Percentiles rank a stretch among this genome's conserved stretches.
Evolutionary conservation across 495 filamentous ascomycete genomes (phyloP).

Genomic region (Aspergillus haitiensis): DNA sequence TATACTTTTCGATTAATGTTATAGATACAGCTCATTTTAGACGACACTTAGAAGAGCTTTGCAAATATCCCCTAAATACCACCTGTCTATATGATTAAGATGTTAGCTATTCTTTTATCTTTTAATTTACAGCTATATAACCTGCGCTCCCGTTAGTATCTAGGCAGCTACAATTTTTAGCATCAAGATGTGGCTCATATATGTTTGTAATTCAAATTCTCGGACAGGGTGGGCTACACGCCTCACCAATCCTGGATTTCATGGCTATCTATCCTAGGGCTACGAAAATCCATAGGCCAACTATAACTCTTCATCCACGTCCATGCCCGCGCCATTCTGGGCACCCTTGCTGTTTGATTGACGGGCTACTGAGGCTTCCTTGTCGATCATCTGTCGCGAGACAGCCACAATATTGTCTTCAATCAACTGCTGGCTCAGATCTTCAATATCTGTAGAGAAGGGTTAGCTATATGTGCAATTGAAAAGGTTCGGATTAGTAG

Average conservation of each 20-base stretch:
- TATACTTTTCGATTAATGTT: too few species aligned
- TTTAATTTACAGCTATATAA: too few species aligned
- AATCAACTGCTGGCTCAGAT: constrained; percentile 91
- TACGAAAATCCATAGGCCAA: constrained; percentile 14
- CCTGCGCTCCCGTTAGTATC: constrained; percentile 21
- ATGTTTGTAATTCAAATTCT: neutral
- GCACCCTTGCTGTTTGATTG: constrained; percentile 51
- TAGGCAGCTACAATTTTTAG: neutral
- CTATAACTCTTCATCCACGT: constrained; percentile 60
- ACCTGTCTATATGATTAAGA: neutral
- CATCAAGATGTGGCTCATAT: constrained; percentile 17
- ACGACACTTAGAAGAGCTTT: too few species aligned
- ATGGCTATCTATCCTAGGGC: neutral
- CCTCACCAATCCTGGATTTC: neutral
- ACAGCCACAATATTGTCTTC: constrained; percentile 99
- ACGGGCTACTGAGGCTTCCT: constrained; percentile 77
- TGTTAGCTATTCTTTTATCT: neutral
- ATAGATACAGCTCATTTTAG: too few species aligned
- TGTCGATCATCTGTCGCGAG: constrained; percentile 97
- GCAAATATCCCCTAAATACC: too few species aligned
- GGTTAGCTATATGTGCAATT: constrained; percentile 15
- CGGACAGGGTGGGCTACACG: neutral
- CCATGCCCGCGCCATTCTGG: constrained; percentile 57
- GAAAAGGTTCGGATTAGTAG: neutral
- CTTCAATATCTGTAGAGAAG: constrained; percentile 68